Conservation (phyloP, 2,329 filamentous ascomycete species). For the Talaromyces piceae region DNA sequence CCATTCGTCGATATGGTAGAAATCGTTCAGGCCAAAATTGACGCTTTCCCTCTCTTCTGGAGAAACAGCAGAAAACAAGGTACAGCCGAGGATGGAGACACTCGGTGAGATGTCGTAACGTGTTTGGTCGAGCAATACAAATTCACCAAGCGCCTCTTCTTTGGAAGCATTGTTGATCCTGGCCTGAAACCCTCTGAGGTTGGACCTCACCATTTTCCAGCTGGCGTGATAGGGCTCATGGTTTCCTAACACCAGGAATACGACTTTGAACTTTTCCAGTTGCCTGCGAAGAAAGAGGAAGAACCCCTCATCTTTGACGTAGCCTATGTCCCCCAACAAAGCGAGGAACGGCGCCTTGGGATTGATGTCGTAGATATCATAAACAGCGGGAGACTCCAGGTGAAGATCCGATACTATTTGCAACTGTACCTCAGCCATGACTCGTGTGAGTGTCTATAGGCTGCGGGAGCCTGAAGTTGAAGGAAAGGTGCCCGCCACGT, state of each 20-base stretch:
- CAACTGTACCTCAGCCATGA: slow-evolving; percentile 11
- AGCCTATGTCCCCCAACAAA: slow-evolving; percentile 52
- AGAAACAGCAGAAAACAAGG: slow-evolving; percentile 45
- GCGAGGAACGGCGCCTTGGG: slow-evolving; percentile 46
- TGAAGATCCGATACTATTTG: slow-evolving; percentile 51
- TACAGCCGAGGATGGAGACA: slow-evolving; percentile 40
- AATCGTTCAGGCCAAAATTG: slow-evolving; percentile 44
- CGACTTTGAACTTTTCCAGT: slow-evolving; percentile 37
- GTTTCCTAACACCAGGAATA: slow-evolving; percentile 51
- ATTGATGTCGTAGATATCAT: slow-evolving; percentile 44
- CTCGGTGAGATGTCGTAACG: slow-evolving; percentile 31
- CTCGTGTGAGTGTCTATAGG: no score
- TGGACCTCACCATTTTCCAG: slow-evolving; percentile 19
- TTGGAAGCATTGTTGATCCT: slow-evolving; percentile 13
- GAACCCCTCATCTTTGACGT: slow-evolving; percentile 37
- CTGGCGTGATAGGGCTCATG: slow-evolving; percentile 46
- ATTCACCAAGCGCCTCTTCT: slow-evolving; percentile 20
- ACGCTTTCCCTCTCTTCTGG: slow-evolving; percentile 31
- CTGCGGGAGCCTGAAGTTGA: no score
- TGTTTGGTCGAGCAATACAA: slow-evolving; percentile 36
- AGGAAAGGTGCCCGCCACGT: no score
- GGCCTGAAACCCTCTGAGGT: slow-evolving; percentile 19
- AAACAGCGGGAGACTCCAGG: slow-evolving; percentile 44
- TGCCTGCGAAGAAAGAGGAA: slow-evolving; percentile 44
- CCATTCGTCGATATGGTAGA: slow-evolving; percentile 40